phyloP scores from a whole-genome alignment of 148 eudicot genomes.

The Nepenthes gracilis region DNA sequence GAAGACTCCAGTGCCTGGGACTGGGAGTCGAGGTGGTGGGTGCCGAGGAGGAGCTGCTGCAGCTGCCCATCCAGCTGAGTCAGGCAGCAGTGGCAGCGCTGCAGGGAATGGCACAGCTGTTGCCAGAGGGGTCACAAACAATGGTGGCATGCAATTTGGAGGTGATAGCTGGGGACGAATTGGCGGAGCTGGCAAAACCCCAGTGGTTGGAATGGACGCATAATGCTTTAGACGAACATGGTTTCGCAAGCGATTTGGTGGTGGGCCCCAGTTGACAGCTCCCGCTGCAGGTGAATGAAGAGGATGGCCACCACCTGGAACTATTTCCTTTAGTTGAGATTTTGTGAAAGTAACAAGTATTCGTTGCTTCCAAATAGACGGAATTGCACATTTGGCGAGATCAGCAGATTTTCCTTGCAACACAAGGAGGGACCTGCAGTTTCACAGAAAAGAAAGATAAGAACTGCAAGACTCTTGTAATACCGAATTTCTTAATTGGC shows the following conservation, averaged over 20 bases:
- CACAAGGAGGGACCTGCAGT: constrained; percentile 43
- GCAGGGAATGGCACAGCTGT: constrained; percentile 30
- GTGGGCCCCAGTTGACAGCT: constrained; percentile 34
- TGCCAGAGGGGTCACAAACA: constrained; percentile 23
- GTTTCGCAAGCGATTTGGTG: constrained; percentile 25
- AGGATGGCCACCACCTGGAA: constrained; percentile 12
- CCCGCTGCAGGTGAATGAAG: constrained; percentile 16
- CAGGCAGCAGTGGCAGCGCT: constrained; percentile 33
- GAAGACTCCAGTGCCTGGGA: constrained; percentile 66
- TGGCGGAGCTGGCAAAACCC: constrained; percentile 29
- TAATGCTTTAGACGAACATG: constrained; percentile 42
- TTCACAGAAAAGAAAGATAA: not conserved
- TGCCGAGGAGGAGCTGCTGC: constrained; percentile 24
- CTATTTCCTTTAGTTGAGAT: constrained; percentile 27
- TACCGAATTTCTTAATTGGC: too few species aligned
- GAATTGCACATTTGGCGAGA: constrained; percentile 35
- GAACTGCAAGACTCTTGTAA: not conserved
- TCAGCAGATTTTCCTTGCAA: constrained; percentile 51
- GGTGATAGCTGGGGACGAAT: constrained; percentile 22
- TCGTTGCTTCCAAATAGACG: constrained; percentile 32
- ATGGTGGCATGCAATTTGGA: constrained; percentile 19
- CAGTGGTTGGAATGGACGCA: constrained; percentile 23
- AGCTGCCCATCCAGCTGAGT: constrained; percentile 28
- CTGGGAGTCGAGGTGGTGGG: constrained; percentile 26
- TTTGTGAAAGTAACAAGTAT: constrained; percentile 43